These are phyloP conservation scores for Straminergon stramineum DNA, from an alignment of 225 moss, liverwort and hornwort species.

Conservation along the genomic window DNA sequence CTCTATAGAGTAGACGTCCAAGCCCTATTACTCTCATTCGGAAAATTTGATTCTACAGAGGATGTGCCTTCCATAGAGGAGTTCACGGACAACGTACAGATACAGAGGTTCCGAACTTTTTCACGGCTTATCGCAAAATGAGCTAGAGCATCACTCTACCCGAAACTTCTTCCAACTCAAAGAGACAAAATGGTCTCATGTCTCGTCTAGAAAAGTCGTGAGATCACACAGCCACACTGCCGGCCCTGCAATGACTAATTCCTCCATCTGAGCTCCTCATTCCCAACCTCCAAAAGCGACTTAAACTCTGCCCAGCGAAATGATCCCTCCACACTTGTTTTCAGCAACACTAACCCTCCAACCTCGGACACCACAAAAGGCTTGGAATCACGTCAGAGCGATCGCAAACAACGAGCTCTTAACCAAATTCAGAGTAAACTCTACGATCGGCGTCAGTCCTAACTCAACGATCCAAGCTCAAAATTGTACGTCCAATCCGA, in stretches of 20 bases:
- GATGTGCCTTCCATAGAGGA: neutral
- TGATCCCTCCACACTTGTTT: neutral
- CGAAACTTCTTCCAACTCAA: neutral
- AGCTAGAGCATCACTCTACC: neutral
- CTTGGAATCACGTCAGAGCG: neutral
- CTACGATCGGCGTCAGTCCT: neutral
- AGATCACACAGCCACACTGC: neutral
- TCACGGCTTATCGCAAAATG: neutral
- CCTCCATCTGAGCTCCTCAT: neutral
- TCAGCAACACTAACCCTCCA: neutral
- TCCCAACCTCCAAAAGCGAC: neutral
- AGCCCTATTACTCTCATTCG: neutral
- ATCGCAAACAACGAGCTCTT: neutral
- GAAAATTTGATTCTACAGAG: neutral
- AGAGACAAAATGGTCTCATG: neutral
- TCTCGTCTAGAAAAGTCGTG: neutral
- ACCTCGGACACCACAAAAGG: neutral
- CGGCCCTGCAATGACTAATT: neutral
- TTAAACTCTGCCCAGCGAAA: neutral
- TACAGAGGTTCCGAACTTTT: neutral
- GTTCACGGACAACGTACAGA: neutral
- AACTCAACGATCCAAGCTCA: neutral
- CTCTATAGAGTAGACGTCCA: neutral
- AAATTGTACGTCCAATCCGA: neutral
- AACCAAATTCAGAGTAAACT: neutral